phyloP scores from a whole-genome alignment of 495 filamentous ascomycete species.

The Penicillium fimorum region DNA sequence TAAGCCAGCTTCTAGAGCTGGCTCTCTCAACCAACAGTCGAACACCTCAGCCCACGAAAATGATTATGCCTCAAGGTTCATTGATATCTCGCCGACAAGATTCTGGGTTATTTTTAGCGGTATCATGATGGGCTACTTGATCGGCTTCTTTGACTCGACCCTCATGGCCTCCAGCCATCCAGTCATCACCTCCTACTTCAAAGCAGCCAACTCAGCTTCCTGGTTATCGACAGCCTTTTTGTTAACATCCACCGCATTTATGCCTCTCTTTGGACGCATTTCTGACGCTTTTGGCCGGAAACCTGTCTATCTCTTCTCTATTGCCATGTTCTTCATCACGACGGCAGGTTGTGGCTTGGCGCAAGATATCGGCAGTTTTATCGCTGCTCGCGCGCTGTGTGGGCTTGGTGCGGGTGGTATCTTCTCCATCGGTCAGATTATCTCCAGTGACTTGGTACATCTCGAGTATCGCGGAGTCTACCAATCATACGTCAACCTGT shows the following conservation, averaged over 20 bases:
- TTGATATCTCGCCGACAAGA: constrained; percentile 43
- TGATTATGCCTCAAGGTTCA: constrained; percentile 38
- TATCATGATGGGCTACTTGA: constrained; percentile 47
- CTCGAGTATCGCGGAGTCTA: constrained; percentile 72
- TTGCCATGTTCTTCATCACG: constrained; percentile 60
- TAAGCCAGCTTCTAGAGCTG: constrained; percentile 23
- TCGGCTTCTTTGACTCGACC: constrained; percentile 69
- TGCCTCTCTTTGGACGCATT: constrained; percentile 69
- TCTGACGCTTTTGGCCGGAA: constrained; percentile 75
- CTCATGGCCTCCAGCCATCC: constrained; percentile 82
- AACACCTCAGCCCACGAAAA: neutral
- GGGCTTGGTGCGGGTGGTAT: constrained; percentile 74
- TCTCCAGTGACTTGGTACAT: constrained; percentile 71
- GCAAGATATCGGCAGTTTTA: constrained; percentile 68
- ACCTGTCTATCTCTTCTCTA: constrained; percentile 62
- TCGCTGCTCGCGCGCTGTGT: constrained; percentile 68
- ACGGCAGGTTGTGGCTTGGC: constrained; percentile 75
- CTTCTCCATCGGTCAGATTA: constrained; percentile 68
- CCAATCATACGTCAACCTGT: constrained; percentile 75
- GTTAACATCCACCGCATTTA: constrained; percentile 71
- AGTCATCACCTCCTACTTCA: constrained; percentile 77
- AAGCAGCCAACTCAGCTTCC: constrained; percentile 70
- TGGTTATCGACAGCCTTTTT: constrained; percentile 81
- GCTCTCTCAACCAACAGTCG: neutral
- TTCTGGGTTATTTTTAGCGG: constrained; percentile 57